phyloP scores from a whole-genome alignment of 2,329 filamentous ascomycete species.

The Epichloe scottii region DNA sequence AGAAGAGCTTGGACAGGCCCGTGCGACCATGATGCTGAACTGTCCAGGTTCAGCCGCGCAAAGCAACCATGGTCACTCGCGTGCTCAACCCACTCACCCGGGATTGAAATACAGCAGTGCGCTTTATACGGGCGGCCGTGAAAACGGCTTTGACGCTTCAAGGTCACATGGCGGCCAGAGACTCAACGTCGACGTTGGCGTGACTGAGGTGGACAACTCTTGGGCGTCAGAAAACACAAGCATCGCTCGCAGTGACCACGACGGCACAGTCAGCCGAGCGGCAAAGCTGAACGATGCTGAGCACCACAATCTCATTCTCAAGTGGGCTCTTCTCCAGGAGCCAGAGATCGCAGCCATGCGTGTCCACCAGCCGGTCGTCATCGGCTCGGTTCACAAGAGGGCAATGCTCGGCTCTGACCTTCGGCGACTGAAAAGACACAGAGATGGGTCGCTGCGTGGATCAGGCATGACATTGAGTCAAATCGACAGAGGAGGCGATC shows the following conservation, averaged over 20 bases:
- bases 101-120: not conserved
- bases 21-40: not conserved
- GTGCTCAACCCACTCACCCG: no score
- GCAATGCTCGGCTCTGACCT: not conserved
- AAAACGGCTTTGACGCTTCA: not conserved
- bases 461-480: not conserved
- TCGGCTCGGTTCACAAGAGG: not conserved
- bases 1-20: not conserved
- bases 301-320: constrained; percentile 1
- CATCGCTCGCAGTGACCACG: no score
- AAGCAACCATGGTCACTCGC: not conserved
- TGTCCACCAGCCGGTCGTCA: not conserved
- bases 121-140: not conserved
- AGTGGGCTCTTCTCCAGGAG: constrained; percentile 3
- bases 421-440: not conserved
- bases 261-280: not conserved
- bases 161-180: not conserved
- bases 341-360: constrained; percentile 2
- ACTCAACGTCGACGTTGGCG: not conserved
- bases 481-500: no score
- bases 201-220: not conserved
- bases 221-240: not conserved
- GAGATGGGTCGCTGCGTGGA: not conserved
- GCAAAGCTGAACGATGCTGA: not conserved
- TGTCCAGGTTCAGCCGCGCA: not conserved